phyloP scores from a whole-genome alignment of 352 stramenopile genomes.

The Phytophthora chlamydospora region DNA sequence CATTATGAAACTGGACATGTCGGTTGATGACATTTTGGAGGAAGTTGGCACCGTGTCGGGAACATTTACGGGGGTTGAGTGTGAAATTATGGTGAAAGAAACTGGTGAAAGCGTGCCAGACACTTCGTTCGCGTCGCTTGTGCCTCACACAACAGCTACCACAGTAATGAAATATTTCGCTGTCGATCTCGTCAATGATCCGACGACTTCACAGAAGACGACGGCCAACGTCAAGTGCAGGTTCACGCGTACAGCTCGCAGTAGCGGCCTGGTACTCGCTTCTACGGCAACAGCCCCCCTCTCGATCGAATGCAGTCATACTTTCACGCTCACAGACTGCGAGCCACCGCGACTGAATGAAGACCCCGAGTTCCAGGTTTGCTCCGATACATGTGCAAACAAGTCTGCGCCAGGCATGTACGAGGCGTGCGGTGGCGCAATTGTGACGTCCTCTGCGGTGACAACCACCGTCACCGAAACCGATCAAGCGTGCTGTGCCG shows the following conservation, averaged over 20 bases:
- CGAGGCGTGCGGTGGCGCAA: conserved; percentile 3
- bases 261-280: background rate
- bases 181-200: conserved; percentile 48
- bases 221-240: conserved; percentile 43
- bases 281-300: background rate
- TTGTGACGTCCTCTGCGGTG: conserved; percentile 7
- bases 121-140: background rate
- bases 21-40: conserved; percentile 8
- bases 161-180: conserved; percentile 35
- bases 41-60: conserved; percentile 3
- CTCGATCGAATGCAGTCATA: conserved; percentile 16
- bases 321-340: conserved; percentile 15
- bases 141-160: conserved; percentile 7
- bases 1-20: conserved; percentile 17
- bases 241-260: conserved; percentile 32
- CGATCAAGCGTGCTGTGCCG: conserved; percentile 12
- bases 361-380: background rate
- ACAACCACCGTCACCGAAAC: conserved; percentile 3
- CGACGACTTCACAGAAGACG: conserved; percentile 38
- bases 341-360: background rate
- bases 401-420: conserved; percentile 2
- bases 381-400: conserved; percentile 1
- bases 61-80: conserved; percentile 12
- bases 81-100: conserved; percentile 20
- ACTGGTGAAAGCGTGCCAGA: conserved; percentile 4